Evolutionary conservation across 768 basidiomycete genomes (phyloP).

Genomic region (Boletus vinaceobasis): DNA sequence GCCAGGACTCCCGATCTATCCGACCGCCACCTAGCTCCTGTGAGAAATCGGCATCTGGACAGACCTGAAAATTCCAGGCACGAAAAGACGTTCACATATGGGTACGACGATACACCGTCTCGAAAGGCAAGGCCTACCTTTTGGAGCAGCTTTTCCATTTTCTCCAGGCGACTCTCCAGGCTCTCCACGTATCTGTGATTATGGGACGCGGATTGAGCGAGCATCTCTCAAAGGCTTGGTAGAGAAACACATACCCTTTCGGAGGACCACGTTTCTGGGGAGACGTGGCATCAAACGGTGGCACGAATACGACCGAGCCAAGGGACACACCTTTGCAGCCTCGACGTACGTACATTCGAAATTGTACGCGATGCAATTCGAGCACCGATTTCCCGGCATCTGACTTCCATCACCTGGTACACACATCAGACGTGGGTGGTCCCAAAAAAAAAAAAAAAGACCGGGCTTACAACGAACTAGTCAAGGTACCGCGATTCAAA

Average conservation of each 20-base stretch:
- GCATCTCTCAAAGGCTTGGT: not conserved
- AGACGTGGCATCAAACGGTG: not conserved
- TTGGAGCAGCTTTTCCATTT: conserved; percentile 59
- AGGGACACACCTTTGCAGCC: conserved; percentile 46
- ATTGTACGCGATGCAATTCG: conserved; percentile 50
- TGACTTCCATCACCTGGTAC: conserved; percentile 58
- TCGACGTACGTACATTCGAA: conserved; percentile 54
- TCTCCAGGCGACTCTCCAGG: conserved; percentile 58
- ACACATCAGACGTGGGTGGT: not conserved
- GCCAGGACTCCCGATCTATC: conserved; percentile 40
- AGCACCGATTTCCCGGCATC: conserved; percentile 51
- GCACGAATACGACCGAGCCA: not conserved
- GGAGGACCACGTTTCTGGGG: conserved; percentile 41
- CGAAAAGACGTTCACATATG: not conserved
- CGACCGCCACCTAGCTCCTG: conserved; percentile 48
- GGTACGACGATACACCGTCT: not conserved
- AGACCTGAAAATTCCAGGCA: conserved; percentile 45
- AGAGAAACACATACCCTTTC: conserved; percentile 27
- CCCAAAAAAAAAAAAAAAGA: too few relatives aligned
- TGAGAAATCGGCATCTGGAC: conserved; percentile 60
- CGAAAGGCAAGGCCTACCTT: conserved; percentile 36
- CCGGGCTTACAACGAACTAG: conserved; percentile 29
- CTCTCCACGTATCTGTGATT: conserved; percentile 55
- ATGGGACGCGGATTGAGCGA: not conserved
- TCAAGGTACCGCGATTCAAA: not conserved